Percentiles rank a stretch among this genome's conserved stretches.
phyloP scores from a whole-genome alignment of 2,329 filamentous ascomycete species.

The Chaetomiaceae sp. region DNA sequence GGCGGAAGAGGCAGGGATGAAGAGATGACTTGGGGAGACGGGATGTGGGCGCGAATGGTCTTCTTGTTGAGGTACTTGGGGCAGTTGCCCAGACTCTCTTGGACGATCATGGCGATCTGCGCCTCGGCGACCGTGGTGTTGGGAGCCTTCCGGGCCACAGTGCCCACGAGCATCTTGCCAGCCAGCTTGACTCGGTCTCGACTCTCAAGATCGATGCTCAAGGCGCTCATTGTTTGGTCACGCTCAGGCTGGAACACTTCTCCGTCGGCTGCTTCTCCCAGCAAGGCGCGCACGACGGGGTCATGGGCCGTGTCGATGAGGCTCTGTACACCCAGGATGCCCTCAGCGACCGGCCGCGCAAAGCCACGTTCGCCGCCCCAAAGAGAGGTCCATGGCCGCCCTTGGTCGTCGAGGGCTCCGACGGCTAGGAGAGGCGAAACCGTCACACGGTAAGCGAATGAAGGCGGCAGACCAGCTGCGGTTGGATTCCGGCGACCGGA shows the following conservation, averaged over 20 bases:
- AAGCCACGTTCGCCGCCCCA: slow-evolving; percentile 74
- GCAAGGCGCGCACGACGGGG: slow-evolving; percentile 63
- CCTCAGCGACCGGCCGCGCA: slow-evolving; percentile 56
- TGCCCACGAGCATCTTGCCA: slow-evolving; percentile 64
- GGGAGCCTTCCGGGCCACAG: slow-evolving; percentile 38
- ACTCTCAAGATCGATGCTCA: slow-evolving; percentile 63
- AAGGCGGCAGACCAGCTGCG: slow-evolving; percentile 54
- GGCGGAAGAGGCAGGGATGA: slow-evolving; percentile 41
- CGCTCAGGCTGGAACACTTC: slow-evolving; percentile 38
- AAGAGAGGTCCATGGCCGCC: slow-evolving; percentile 70
- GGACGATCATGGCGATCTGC: slow-evolving; percentile 62
- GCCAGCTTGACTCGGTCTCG: slow-evolving; percentile 70
- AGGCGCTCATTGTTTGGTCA: slow-evolving; percentile 41
- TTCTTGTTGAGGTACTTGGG: slow-evolving; percentile 84
- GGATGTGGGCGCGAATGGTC: slow-evolving; percentile 50
- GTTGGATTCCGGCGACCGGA: slow-evolving; percentile 59
- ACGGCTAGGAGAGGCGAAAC: slow-evolving; percentile 66
- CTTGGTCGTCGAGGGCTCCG: slow-evolving; percentile 62
- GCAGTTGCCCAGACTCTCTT: slow-evolving; percentile 75
- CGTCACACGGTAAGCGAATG: slow-evolving; percentile 57
- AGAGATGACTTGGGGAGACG: slow-evolving; percentile 44
- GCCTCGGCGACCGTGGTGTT: slow-evolving; percentile 32
- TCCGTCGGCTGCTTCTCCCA: slow-evolving; percentile 45
- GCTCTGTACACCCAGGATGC: slow-evolving; percentile 60
- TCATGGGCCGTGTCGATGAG: slow-evolving; percentile 59